These are phyloP conservation scores for Pseudonectria foliicola DNA, from an alignment of 2,329 filamentous ascomycete species.

Conservation along the genomic window DNA sequence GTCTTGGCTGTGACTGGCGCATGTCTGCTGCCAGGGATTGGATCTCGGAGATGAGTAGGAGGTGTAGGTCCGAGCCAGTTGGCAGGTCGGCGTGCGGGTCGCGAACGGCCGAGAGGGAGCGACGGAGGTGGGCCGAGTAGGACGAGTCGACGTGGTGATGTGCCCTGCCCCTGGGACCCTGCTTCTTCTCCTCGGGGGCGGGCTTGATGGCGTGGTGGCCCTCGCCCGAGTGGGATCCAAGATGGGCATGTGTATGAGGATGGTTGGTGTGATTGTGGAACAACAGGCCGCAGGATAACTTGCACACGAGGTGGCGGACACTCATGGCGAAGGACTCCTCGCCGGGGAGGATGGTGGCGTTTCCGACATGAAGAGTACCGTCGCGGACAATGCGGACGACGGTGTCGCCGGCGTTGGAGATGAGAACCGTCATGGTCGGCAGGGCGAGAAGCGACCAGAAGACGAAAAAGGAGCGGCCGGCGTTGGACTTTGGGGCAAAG, in stretches of 20 bases:
- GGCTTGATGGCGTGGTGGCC: constrained; percentile 1
- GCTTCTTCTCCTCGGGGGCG: constrained; percentile 8
- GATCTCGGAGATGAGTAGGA: constrained; percentile 68
- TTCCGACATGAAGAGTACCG: constrained; percentile 48
- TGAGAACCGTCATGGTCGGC: constrained; percentile 81
- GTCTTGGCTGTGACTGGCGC: constrained; percentile 49
- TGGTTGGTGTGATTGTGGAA: constrained; percentile 23
- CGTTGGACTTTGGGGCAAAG: constrained; percentile 65
- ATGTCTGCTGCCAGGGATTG: constrained; percentile 55
- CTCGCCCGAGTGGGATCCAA: constrained; percentile 1
- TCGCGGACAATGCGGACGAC: constrained; percentile 59
- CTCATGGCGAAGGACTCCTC: constrained; percentile 42
- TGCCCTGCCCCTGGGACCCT: background rate
- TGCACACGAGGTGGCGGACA: constrained; percentile 35
- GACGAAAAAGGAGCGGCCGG: constrained; percentile 82
- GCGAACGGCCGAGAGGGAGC: constrained; percentile 28
- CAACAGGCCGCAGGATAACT: constrained; percentile 35
- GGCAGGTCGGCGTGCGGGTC: constrained; percentile 33
- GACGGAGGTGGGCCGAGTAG: constrained; percentile 28
- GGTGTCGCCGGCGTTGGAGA: constrained; percentile 78
- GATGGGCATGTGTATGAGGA: background rate
- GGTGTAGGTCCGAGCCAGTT: constrained; percentile 43
- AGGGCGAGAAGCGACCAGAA: constrained; percentile 83
- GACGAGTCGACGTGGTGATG: constrained; percentile 10
- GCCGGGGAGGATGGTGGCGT: constrained; percentile 53